Evolutionary conservation across 1,139 yeast species (phyloP).

Genomic region (Candida albicans): DNA sequence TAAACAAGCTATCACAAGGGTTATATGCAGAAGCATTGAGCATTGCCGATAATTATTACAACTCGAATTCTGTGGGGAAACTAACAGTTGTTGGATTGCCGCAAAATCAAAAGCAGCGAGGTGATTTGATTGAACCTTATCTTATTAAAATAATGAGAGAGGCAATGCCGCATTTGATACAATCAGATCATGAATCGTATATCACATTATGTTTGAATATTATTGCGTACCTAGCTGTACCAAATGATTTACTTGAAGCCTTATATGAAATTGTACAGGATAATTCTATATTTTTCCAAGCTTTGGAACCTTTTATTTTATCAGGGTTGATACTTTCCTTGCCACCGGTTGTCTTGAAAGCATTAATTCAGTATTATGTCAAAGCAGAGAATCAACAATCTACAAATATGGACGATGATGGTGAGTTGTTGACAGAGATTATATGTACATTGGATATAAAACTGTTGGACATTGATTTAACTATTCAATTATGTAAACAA

Average conservation of each 20-base stretch:
- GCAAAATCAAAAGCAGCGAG: constrained; percentile 39
- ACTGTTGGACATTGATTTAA: constrained; percentile 72
- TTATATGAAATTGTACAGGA: constrained; percentile 50
- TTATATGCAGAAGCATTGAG: constrained; percentile 56
- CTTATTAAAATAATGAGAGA: constrained; percentile 57
- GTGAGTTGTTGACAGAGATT: constrained; percentile 59
- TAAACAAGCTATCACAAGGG: constrained; percentile 47
- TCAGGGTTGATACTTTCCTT: constrained; percentile 45
- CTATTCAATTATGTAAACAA: constrained; percentile 57
- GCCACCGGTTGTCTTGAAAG: constrained; percentile 63
- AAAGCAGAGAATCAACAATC: constrained; percentile 9
- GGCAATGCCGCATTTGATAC: constrained; percentile 44
- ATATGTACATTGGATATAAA: constrained; percentile 64
- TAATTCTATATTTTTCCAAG: constrained; percentile 44
- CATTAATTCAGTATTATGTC: constrained; percentile 54
- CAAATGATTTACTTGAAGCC: constrained; percentile 45
- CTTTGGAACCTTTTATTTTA: constrained; percentile 52
- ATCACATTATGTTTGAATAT: constrained; percentile 15
- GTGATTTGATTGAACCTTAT: constrained; percentile 51
- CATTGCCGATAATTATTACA: constrained; percentile 54
- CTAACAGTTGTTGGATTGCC: constrained; percentile 57
- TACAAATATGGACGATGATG: constrained; percentile 22
- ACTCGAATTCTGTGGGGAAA: constrained; percentile 45
- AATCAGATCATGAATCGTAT: constrained; percentile 6
- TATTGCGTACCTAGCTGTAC: constrained; percentile 20